A percentile compares a stretch with the other conserved stretches of the same genome.
Conservation (phyloP, 179 eudicot species). For the Sideroxylon spinosum region DNA sequence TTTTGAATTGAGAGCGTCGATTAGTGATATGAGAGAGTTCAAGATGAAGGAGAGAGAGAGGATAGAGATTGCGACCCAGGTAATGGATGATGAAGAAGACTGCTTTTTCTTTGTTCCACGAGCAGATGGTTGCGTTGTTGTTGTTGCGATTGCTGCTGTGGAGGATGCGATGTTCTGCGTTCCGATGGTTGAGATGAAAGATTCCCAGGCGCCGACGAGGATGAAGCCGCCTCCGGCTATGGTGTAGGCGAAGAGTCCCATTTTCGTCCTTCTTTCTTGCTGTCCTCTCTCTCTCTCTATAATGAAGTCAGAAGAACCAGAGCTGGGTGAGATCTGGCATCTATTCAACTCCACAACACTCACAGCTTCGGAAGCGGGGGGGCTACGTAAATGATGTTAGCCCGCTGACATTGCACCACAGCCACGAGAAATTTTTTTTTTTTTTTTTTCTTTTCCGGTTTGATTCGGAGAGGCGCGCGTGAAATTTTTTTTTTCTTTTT, state of each 20-base stretch:
- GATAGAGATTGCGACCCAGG: slow-evolving; percentile 32
- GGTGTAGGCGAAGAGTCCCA: slow-evolving; percentile 64
- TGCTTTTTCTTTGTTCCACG: slow-evolving; percentile 3
- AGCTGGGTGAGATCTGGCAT: too few species aligned
- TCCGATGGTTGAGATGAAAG: slow-evolving; percentile 38
- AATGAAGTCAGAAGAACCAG: too few species aligned
- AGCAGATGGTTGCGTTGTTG: slow-evolving; percentile 8
- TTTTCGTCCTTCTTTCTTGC: slow-evolving; percentile 7
- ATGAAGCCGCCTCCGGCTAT: slow-evolving; percentile 61
- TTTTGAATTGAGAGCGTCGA: slow-evolving; percentile 32
- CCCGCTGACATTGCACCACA: too few species aligned
- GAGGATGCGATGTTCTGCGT: slow-evolving; percentile 15
- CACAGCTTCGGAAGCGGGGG: too few species aligned
- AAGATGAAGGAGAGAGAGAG: slow-evolving; percentile 56
- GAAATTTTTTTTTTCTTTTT: too few species aligned
- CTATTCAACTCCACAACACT: too few species aligned
- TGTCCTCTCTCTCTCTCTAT: neutral
- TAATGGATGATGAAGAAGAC: slow-evolving; percentile 41
- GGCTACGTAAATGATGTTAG: too few species aligned
- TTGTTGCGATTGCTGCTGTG: slow-evolving; percentile 4
- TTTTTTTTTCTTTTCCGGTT: too few species aligned
- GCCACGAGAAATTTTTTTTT: too few species aligned
- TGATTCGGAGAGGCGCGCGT: too few species aligned
- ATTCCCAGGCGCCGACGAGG: slow-evolving; percentile 71
- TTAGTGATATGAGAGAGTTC: slow-evolving; percentile 52